Evolutionary conservation across 371 early-diverging fungal species (phyloP), one percentile per base, ranked within the genome.

Genomic region (Syncephalastrum contaminatum): DNA sequence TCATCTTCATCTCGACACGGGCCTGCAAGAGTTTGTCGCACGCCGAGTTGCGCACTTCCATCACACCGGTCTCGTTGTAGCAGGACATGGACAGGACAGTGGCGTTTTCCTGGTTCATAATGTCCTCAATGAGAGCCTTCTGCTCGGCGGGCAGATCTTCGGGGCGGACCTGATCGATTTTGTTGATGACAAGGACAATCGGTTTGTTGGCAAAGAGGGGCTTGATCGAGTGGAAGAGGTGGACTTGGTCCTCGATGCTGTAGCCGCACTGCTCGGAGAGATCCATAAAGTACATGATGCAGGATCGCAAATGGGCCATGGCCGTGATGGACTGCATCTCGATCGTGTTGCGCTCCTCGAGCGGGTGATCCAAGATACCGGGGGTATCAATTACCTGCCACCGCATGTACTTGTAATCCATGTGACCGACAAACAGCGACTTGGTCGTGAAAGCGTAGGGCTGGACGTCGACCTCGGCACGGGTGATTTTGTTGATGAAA

Each of bases 331-430:
- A 96, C 77, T 99, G 99, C 99, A 99, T 99, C 82, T 99, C 99
- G 69, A 99, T 99, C 20, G 99, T 99, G 81, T 99, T 99, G 67
- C 98, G 90, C 66, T 99, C 94, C 82, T 99, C 99, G 45, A 99
- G 84, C 25, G 99, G 97, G 72, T 99, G 99, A 81, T 99, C 99
- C 56, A 99, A 83, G 68, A 99, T 97, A 64, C 99, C 99, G 8
- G 99, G 99, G 14, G 99, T 99, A 76, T 99, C 99, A 59, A 99
- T 98, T n/a, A 97, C 90, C 80, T 99, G 99, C 99, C 99, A 99
- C 72, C 98, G 83, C 75, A 99, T 84, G 75, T 99, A 97, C 73
- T 98, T 95, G 89, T 99, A 99, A 76, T 99, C 99, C 98, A 99
- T 99, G 74, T 99, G 99, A 43, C 99, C 99, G 22, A 99, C 99